Evolutionary conservation across 1,284 basidiomycete species (phyloP).

Genomic region (Puccinia hordei): DNA sequence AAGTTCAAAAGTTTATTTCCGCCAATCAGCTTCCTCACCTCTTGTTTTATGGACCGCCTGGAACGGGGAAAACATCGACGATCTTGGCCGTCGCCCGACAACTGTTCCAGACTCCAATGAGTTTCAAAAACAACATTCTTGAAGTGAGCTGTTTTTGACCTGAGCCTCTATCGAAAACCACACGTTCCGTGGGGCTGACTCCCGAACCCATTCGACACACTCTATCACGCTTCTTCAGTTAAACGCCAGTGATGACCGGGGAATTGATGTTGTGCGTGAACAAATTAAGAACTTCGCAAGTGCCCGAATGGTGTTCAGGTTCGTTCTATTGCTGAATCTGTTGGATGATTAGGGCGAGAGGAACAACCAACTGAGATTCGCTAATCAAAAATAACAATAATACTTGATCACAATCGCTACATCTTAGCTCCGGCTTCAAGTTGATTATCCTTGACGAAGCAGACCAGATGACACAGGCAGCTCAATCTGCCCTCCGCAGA

Average conservation of each 20-base stretch:
- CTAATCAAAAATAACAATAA: neutral
- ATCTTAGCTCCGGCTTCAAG: slow-evolving; percentile 81
- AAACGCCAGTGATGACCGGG: slow-evolving; percentile 96
- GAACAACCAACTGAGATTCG: neutral
- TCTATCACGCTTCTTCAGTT: slow-evolving; percentile 64
- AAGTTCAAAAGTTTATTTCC: slow-evolving; percentile 94
- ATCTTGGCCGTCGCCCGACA: slow-evolving; percentile 93
- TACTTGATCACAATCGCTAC: neutral
- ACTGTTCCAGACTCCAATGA: slow-evolving; percentile 77
- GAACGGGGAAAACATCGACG: slow-evolving; percentile 94
- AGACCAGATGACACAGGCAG: slow-evolving; percentile 99
- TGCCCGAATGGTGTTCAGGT: slow-evolving; percentile 78
- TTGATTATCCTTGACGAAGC: slow-evolving; percentile 98
- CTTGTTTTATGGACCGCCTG: slow-evolving; percentile 96
- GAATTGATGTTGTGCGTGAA: slow-evolving; percentile 96
- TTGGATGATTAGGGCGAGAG: neutral
- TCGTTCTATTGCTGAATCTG: slow-evolving; percentile 52
- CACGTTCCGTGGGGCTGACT: neutral
- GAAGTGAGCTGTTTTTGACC: slow-evolving; percentile 67
- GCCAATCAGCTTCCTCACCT: slow-evolving; percentile 92
- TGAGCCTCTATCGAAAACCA: neutral
- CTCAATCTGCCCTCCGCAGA: slow-evolving; percentile 90
- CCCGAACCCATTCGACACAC: neutral
- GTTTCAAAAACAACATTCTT: slow-evolving; percentile 81
- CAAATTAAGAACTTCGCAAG: slow-evolving; percentile 99